Percentiles rank a stretch among this genome's conserved stretches.
phyloP scores from a whole-genome alignment of 2,329 filamentous ascomycete species.

The Penicillium sp. region DNA sequence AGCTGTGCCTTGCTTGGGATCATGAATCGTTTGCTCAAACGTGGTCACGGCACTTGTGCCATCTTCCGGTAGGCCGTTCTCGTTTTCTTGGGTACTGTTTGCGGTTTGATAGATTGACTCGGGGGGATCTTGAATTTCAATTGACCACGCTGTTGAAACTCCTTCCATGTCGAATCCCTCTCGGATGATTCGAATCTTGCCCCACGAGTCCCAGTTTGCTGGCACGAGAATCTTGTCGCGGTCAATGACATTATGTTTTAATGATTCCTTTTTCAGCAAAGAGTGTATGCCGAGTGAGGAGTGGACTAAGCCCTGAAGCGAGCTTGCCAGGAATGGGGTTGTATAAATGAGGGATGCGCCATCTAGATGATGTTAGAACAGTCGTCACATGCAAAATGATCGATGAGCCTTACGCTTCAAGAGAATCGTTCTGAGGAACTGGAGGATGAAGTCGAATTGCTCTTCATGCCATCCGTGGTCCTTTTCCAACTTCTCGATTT shows the following conservation, averaged over 20 bases:
- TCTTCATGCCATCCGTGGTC: constrained; percentile 93
- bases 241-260: constrained; percentile 90
- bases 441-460: constrained; percentile 92
- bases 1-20: constrained; percentile 67
- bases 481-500: constrained; percentile 86
- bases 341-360: constrained; percentile 85
- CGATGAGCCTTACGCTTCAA: constrained; percentile 69
- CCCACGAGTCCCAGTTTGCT: constrained; percentile 98
- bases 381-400: constrained; percentile 7
- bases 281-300: constrained; percentile 85
- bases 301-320: constrained; percentile 77
- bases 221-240: constrained; percentile 92
- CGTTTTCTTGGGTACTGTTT: constrained; percentile 28
- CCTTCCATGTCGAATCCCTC: constrained; percentile 92
- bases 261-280: constrained; percentile 72
- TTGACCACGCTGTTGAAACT: constrained; percentile 80
- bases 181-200: constrained; percentile 88
- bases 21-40: constrained; percentile 78
- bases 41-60: constrained; percentile 66
- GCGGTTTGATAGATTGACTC: constrained; percentile 28
- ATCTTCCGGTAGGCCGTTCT: constrained; percentile 26
- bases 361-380: constrained; percentile 53
- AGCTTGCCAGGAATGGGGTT: constrained; percentile 72
- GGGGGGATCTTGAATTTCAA: constrained; percentile 68
- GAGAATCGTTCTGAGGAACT: constrained; percentile 86